Evolutionary conservation across 176 grass and related monocot species (phyloP), one percentile per base, ranked within the genome.

Genomic region (Oryza australiensis): DNA sequence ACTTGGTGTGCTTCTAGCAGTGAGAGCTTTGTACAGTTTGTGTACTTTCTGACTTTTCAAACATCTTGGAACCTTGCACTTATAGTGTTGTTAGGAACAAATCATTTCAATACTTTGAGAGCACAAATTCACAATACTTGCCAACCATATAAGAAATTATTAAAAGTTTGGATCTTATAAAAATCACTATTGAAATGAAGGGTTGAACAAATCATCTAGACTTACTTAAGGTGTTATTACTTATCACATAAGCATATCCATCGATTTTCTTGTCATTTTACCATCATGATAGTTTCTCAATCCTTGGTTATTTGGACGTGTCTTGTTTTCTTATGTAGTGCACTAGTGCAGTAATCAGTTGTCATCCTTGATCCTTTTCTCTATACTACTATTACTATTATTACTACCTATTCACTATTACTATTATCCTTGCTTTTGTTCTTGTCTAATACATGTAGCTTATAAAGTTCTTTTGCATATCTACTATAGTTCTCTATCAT

Each of bases 401-500:
- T 4, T 60, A 60, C 79, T 91, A 72, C 38, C 38, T 40, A 40
- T 40, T 84, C 74, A 40, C n/a, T 38, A 80, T 32, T 75, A 60
- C 55, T 10, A 60, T 60, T 43, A 80, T 63, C 86, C 74, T 82
- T 86, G 83, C 80, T 55, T 55, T 55, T 89, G 67, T 84, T 74
- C 35, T 87, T 89, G 59, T 87, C 40, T 79, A 89, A 86, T 83
- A 75, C 64, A 63, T 57, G 48, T 91, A 89, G 53, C 91, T 94
- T 97, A 93, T 94, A 85, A 86, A 87, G 62, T 89, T 87, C 74
- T 83, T 89, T 88, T 94, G 62, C 91, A 87, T 92, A 89, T 77
- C 85, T 94, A 81, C 75, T 90, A 95, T 99, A 99, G 97, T 70
- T 90, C 64, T 92, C 77, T 95, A 99, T 88, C 85, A 93, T 73